Evolutionary conservation across 306 rosid genomes (phyloP).

Genomic region (Lathyrus sativus): DNA sequence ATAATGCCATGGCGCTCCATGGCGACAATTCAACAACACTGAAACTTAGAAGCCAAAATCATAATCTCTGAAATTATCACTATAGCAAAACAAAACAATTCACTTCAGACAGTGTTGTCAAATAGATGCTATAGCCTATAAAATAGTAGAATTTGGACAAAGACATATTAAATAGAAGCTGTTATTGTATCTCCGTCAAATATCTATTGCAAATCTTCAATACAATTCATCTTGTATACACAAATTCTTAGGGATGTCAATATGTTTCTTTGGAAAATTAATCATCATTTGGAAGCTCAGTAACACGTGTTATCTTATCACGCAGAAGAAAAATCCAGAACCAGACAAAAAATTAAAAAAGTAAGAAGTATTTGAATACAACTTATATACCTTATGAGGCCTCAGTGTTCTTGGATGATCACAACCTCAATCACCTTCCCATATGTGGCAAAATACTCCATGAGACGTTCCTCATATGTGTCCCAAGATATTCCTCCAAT

Average conservation of each 20-base stretch:
- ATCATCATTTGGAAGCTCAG: conserved; percentile 13
- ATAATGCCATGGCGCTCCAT: not conserved
- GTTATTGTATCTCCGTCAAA: no score
- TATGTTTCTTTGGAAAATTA: not conserved
- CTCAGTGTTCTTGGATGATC: no score
- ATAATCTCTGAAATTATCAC: conserved; percentile 22
- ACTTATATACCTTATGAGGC: no score
- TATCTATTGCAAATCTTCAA: not conserved
- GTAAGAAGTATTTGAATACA: no score
- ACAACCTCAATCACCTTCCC: no score
- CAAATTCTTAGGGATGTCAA: not conserved
- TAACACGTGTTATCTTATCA: not conserved
- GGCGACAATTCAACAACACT: conserved; percentile 8
- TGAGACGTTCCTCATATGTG: no score
- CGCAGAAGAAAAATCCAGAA: conserved; percentile 20
- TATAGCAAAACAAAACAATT: conserved; percentile 41
- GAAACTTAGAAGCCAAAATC: conserved; percentile 2
- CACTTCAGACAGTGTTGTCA: conserved; percentile 1
- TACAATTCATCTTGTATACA: not conserved
- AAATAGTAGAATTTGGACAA: not conserved
- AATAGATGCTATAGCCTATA: not conserved
- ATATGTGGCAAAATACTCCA: no score
- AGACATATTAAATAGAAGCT: not conserved
- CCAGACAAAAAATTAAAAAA: no score
- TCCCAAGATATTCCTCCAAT: no score